Base-by-base conservation (phyloP, 805 yeast genomes). In the Wickerhamomyces chambardii region DNA sequence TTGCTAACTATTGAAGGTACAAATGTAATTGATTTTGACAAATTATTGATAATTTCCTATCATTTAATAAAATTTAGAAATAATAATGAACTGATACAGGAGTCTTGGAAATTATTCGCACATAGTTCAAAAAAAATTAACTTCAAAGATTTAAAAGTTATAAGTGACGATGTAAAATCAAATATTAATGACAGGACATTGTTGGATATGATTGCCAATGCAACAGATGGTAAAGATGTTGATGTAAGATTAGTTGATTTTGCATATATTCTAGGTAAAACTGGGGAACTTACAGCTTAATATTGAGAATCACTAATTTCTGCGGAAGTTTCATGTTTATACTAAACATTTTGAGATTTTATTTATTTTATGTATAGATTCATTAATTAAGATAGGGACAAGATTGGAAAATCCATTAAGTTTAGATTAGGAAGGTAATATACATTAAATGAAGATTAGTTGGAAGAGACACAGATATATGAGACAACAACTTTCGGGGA, bases 11-110 rank as follows among this genome's bases (percentile, higher is more conserved):
- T 69, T 10, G 66, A 59, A 15, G 69, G 64, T 0, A 64, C 72
- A 0, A 46, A 61, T 26, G 49, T 72, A 4, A 59, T 73, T 11
- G 77, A 70, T 44, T 68, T 71, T 40, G 75, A 69, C 31, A 63
- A 60, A 37, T 51, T 68, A 28, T 36, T 71, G 25, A 49, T 53
- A 28, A 50, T 49, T 32, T 68, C 71, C 3, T 66, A 60, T 29
- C 60, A 68, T 21, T 43, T 70, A 32, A 37, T 70, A 28, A 50
- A 62, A 11, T 55, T 68, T 32, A 52, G 63, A 48, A 58, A 62
- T 34, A 63, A 71, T 38, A 41, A 52, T 16, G 43, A 41, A 3
- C 32, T 48, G 0, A 59, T 72, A 4, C 61, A 62, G 30, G 51
- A 55, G 6, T 48, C 59, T 17, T 73, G 78, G 78, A 37, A 40